Percentiles rank a stretch among this genome's conserved stretches.
phyloP scores from a whole-genome alignment of 441 rosid genomes.

The Populus trichocarpa region DNA sequence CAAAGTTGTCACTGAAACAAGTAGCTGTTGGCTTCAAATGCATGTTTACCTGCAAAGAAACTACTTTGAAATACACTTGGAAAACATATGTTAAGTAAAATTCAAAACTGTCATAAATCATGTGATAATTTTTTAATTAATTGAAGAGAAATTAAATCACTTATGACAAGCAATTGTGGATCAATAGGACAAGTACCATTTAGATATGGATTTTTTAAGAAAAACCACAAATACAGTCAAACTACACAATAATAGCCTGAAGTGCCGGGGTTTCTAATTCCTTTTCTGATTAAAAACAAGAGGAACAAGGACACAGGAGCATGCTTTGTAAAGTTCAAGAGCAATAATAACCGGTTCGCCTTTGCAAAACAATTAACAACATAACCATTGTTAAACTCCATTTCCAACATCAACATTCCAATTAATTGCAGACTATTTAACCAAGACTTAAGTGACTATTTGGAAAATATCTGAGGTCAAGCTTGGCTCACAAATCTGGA shows the following conservation, averaged over 20 bases:
- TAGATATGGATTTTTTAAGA: too few species aligned
- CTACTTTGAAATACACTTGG: constrained; percentile 20
- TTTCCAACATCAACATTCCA: not conserved
- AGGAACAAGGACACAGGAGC: not conserved
- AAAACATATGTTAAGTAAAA: not conserved
- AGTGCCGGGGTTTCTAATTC: not conserved
- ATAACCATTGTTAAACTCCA: not conserved
- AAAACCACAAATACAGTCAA: too few species aligned
- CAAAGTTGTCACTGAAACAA: constrained; percentile 12
- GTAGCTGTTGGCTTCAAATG: constrained; percentile 17
- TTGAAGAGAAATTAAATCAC: not conserved
- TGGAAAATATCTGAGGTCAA: not conserved
- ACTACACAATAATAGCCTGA: not conserved
- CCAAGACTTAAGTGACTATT: not conserved
- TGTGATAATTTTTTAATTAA: not conserved
- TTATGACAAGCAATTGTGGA: not conserved
- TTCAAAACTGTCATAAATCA: not conserved
- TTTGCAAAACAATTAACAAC: not conserved
- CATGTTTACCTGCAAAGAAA: constrained; percentile 33
- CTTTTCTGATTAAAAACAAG: not conserved
- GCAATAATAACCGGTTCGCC: not conserved
- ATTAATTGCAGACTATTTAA: not conserved
- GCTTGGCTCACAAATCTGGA: not conserved
- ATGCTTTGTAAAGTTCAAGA: not conserved
- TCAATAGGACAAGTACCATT: not conserved